Percentiles rank a stretch among this genome's conserved stretches.
Conservation (phyloP, 2,329 filamentous ascomycete species). For the Fusarium sp. region DNA sequence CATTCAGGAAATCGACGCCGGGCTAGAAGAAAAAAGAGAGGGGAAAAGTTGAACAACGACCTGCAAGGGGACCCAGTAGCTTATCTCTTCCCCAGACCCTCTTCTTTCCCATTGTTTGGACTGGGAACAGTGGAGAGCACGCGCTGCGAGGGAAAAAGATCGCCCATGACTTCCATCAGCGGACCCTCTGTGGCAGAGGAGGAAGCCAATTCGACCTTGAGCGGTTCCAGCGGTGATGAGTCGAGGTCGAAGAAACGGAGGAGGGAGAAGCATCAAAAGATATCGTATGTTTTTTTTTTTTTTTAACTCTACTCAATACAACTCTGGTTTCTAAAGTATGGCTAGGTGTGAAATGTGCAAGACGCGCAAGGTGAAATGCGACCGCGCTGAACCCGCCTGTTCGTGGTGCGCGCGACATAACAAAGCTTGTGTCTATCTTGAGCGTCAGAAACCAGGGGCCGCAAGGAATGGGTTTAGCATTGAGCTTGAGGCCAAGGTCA, state of each 20-base stretch:
- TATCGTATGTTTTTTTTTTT: conserved; percentile 53
- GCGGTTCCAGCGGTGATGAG: conserved; percentile 54
- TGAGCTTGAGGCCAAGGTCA: conserved; percentile 68
- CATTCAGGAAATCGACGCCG: conserved; percentile 12
- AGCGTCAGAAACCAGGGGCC: conserved; percentile 76
- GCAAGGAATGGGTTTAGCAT: conserved; percentile 71
- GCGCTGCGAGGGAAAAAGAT: conserved; percentile 19
- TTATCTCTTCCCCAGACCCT: conserved; percentile 31
- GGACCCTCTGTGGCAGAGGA: conserved; percentile 51
- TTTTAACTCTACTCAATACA: conserved; percentile 1
- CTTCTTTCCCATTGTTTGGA: conserved; percentile 5
- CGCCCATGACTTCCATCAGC: conserved; percentile 44
- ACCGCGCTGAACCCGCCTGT: conserved; percentile 70
- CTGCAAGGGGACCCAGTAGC: conserved; percentile 35
- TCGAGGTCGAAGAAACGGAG: conserved; percentile 54
- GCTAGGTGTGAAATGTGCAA: conserved; percentile 59
- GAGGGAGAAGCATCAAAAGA: conserved; percentile 57
- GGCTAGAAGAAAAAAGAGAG: not conserved
- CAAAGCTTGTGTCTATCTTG: conserved; percentile 75
- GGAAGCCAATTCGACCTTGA: conserved; percentile 52
- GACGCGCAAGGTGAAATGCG: conserved; percentile 60
- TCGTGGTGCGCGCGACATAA: conserved; percentile 78
- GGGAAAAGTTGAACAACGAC: not conserved
- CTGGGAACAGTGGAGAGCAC: conserved; percentile 45
- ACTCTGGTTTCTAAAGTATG: not conserved